Conservation (phyloP, 1,284 basidiomycete genomes). For the Puccinia hordei region DNA sequence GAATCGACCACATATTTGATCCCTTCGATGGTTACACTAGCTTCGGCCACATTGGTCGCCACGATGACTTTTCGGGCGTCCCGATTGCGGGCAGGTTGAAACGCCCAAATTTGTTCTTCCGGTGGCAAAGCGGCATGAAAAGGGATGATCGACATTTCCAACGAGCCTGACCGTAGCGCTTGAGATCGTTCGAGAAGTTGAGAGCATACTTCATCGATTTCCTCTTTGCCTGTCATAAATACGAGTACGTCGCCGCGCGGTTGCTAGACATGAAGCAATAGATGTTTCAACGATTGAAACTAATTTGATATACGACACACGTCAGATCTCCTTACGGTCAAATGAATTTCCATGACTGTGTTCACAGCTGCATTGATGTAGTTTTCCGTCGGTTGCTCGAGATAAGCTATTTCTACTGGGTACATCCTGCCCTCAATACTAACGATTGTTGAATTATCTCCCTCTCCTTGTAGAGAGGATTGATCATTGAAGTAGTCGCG, state of each 20-base stretch:
- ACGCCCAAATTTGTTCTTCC: conserved; percentile 81
- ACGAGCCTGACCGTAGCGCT: conserved; percentile 68
- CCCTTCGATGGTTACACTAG: conserved; percentile 93
- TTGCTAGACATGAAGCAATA: conserved; percentile 54
- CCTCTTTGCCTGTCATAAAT: conserved; percentile 61
- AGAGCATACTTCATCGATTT: conserved; percentile 75
- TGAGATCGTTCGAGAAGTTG: conserved; percentile 63
- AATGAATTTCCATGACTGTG: conserved; percentile 61
- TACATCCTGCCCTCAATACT: conserved; percentile 59
- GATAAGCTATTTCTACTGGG: conserved; percentile 60
- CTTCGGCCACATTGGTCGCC: conserved; percentile 94
- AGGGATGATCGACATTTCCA: conserved; percentile 66
- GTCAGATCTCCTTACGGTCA: conserved; percentile 64
- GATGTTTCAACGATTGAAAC: not conserved
- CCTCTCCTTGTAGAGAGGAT: conserved; percentile 60
- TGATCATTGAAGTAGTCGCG: conserved; percentile 78
- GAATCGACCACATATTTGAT: conserved; percentile 93
- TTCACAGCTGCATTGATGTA: conserved; percentile 59
- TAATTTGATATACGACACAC: conserved; percentile 2
- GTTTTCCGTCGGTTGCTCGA: conserved; percentile 58
- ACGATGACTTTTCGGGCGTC: conserved; percentile 86
- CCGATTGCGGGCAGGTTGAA: conserved; percentile 69
- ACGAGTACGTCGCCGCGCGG: conserved; percentile 62
- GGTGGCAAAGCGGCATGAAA: conserved; percentile 84
- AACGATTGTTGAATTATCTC: conserved; percentile 59